These are phyloP conservation scores for Clohesyomyces aquaticus DNA, from an alignment of 495 filamentous ascomycete species.

Conservation along the genomic window DNA sequence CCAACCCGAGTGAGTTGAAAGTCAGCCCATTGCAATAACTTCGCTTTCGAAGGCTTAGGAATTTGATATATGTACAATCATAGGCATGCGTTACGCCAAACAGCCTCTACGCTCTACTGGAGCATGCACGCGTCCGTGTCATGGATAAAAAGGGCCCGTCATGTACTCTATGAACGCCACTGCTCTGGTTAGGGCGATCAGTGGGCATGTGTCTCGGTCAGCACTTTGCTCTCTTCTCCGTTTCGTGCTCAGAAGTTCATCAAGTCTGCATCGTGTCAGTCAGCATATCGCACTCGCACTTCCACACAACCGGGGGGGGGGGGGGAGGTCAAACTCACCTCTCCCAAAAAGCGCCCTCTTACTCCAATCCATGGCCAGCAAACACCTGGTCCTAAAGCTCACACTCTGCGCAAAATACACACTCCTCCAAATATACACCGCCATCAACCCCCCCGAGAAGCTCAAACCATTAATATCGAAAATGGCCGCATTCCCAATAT, in stretches of 20 bases:
- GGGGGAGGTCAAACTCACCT: constrained; percentile 59
- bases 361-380: constrained; percentile 98
- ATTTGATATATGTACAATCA: too few relatives aligned
- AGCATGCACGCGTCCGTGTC: too few relatives aligned
- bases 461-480: constrained; percentile 85
- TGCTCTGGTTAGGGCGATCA: too few relatives aligned
- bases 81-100: too few relatives aligned
- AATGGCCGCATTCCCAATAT: constrained; percentile 93
- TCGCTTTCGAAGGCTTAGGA: too few relatives aligned
- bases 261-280: constrained; percentile 54
- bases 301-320: constrained; percentile 8
- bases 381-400: constrained; percentile 80
- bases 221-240: too few relatives aligned
- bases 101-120: too few relatives aligned
- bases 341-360: constrained; percentile 95
- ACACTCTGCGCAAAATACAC: constrained; percentile 99
- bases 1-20: too few relatives aligned
- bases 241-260: constrained; percentile 63
- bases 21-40: too few relatives aligned
- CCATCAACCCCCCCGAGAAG: constrained; percentile 82
- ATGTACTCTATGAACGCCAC: too few relatives aligned
- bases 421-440: constrained; percentile 94
- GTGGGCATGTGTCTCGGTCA: too few relatives aligned
- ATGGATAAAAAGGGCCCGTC: too few relatives aligned
- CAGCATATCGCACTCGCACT: constrained; percentile 24